Base-by-base conservation (phyloP, 257 asterid genomes). In the Gentiana macrophylla region DNA sequence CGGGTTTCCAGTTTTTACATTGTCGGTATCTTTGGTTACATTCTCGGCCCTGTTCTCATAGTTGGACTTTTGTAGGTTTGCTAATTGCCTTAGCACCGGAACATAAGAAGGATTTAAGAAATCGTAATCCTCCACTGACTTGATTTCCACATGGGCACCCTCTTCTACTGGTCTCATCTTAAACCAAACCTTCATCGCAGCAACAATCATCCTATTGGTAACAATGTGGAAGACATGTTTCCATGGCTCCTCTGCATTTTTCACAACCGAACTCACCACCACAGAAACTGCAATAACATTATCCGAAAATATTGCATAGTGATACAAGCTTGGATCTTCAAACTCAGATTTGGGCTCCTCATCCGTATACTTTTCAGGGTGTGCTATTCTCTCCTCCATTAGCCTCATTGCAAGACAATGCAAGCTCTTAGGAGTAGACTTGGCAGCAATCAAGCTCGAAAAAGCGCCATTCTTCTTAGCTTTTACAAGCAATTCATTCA, bases 321-420 rank as follows among this genome's bases (percentile, higher is more conserved):
- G 97, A 72, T 77, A 90, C 64, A 90, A 68, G 68, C 67, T 84
- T n/a, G 94, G 94, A 67, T 90, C 97, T 72, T 81, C 94, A 56
- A 81, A 80, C 77, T 87, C 96, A 32, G 87, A 74, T 68, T 79
- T 70, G 5, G 89, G 84, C 71, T 70, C 82, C 59, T 86, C 94
- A 61, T 84, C 92, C 51, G 54, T 74, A 43, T 91, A 91, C 66
- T 91, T 91, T 50, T 84, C 93, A 12, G 98, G 98, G 70, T 91
- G 89, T 6, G 89, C 80, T 63, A 91, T 91, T 69, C 96, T 74
- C 89, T 87, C 98, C 80, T 80, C 98, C 95, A 87, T 67, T 43
- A 91, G 89, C 62, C 98, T 74, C 98, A 91, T 91, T 1, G 98
- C 95, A 48, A 91, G 83, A 69, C 98, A 91, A 68, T 91, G 98